Evolutionary conservation across 495 filamentous ascomycete genomes (phyloP).

Genomic region (Podospora conica): DNA sequence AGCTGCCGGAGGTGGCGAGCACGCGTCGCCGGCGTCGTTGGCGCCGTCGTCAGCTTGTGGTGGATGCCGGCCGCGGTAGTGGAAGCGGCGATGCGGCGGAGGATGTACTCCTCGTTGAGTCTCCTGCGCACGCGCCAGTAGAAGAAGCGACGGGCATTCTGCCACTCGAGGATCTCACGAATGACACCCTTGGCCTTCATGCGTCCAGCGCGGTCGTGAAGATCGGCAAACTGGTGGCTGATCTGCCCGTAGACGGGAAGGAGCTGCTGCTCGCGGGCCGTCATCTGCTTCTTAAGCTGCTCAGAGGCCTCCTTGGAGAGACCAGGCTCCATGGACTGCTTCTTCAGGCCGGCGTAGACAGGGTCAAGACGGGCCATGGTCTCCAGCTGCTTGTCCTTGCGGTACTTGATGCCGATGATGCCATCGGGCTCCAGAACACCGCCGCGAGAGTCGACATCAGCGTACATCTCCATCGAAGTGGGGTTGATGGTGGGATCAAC

Average conservation of each 20-base stretch:
- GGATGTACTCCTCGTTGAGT: constrained; percentile 91
- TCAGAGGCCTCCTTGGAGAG: constrained; percentile 67
- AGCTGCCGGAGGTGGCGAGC: constrained; percentile 61
- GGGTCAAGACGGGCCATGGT: constrained; percentile 94
- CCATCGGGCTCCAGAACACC: constrained; percentile 98
- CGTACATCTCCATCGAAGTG: constrained; percentile 98
- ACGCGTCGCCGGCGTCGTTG: constrained; percentile 44
- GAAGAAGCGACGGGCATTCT: constrained; percentile 93
- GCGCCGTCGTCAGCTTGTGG: constrained; percentile 35
- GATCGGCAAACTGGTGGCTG: constrained; percentile 88
- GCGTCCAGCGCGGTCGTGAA: constrained; percentile 94
- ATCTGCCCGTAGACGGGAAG: constrained; percentile 92
- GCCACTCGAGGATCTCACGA: constrained; percentile 75
- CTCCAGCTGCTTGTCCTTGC: constrained; percentile 92
- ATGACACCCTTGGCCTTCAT: constrained; percentile 98
- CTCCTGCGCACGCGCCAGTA: constrained; percentile 98
- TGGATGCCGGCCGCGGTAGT: constrained; percentile 26
- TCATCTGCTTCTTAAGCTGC: constrained; percentile 79
- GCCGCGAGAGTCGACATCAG: constrained; percentile 89
- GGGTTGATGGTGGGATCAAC: constrained; percentile 98
- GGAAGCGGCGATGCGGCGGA: constrained; percentile 73
- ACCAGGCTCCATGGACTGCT: constrained; percentile 58
- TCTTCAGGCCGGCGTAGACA: constrained; percentile 74
- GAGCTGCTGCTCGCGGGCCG: constrained; percentile 77
- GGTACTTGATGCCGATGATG: constrained; percentile 97